Evolutionary conservation across 2,329 filamentous ascomycete genomes (phyloP).

Genomic region (Endothia cerciana): DNA sequence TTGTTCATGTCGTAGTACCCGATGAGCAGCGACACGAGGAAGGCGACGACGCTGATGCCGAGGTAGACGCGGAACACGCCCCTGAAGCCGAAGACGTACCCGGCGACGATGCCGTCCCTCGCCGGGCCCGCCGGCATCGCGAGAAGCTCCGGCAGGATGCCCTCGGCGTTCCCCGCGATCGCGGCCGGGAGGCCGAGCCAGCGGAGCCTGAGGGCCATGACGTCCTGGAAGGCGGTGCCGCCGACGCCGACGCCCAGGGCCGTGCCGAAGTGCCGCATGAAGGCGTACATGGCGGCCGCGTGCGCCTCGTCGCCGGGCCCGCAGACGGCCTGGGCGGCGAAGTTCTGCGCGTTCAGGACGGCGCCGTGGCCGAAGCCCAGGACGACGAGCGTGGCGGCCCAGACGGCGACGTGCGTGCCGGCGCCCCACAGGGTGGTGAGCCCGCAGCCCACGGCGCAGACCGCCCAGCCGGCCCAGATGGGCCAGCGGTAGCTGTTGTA

Average conservation of each 20-base stretch:
- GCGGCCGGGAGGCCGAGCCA: conserved; percentile 36
- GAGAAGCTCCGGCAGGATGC: conserved; percentile 32
- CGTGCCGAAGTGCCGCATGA: conserved; percentile 46
- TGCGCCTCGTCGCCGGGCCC: conserved; percentile 41
- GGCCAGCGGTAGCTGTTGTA: conserved; percentile 43
- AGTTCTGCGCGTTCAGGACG: conserved; percentile 44
- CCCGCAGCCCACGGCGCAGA: conserved; percentile 36
- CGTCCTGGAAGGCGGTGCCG: conserved; percentile 47
- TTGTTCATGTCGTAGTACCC: conserved; percentile 53
- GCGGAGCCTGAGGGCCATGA: conserved; percentile 40
- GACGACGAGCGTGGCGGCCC: conserved; percentile 42
- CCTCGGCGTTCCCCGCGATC: conserved; percentile 39
- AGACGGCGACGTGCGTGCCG: conserved; percentile 38
- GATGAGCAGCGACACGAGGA: conserved; percentile 56
- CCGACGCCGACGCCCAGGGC: conserved; percentile 47
- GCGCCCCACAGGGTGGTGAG: conserved; percentile 34
- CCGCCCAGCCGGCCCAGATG: conserved; percentile 43
- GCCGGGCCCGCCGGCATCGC: conserved; percentile 30
- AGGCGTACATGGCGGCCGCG: conserved; percentile 47
- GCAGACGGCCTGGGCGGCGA: conserved; percentile 45
- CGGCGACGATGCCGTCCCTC: conserved; percentile 31
- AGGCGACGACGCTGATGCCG: conserved; percentile 52
- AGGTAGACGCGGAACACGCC: conserved; percentile 59
- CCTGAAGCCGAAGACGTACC: conserved; percentile 57
- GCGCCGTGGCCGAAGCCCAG: conserved; percentile 43